These are phyloP conservation scores for Coemansia sp. DNA, from an alignment of 192 early-diverging fungal genomes.

Conservation along the genomic window DNA sequence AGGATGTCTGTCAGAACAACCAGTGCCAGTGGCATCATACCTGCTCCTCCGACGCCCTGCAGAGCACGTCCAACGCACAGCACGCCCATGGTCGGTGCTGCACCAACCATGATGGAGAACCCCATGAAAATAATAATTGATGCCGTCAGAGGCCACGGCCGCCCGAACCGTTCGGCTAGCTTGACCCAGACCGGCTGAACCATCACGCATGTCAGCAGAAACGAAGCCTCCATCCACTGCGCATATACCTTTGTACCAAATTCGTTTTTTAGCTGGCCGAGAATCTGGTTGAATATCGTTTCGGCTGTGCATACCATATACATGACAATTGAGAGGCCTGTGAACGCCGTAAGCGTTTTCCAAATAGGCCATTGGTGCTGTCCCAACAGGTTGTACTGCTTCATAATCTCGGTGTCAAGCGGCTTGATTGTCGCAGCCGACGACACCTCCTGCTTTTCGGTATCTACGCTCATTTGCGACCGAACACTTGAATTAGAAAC, in stretches of 20 bases:
- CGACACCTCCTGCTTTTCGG: background rate
- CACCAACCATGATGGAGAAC: constrained; percentile 50
- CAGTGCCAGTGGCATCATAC: constrained; percentile 62
- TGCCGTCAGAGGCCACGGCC: constrained; percentile 29
- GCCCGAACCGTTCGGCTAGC: constrained; percentile 73
- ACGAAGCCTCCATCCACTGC: constrained; percentile 79
- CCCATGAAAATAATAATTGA: constrained; percentile 49
- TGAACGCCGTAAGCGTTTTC: constrained; percentile 21
- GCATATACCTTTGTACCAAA: constrained; percentile 62
- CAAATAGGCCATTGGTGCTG: constrained; percentile 35
- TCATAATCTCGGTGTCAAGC: constrained; percentile 5
- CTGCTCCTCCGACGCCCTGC: constrained; percentile 70
- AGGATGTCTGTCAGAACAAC: constrained; percentile 78
- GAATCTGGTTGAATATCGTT: constrained; percentile 79
- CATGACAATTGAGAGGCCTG: constrained; percentile 57
- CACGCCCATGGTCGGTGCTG: constrained; percentile 34
- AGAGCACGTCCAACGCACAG: constrained; percentile 69
- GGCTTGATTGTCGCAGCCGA: background rate
- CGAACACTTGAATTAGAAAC: background rate
- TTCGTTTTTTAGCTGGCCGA: constrained; percentile 66
- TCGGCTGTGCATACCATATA: constrained; percentile 76
- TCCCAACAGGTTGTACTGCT: constrained; percentile 37
- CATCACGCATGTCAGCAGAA: constrained; percentile 66
- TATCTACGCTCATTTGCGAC: constrained; percentile 1
- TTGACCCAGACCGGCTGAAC: constrained; percentile 81